Base-by-base conservation (phyloP, 1,139 yeast species). In the Candida buenavistaensis region DNA sequence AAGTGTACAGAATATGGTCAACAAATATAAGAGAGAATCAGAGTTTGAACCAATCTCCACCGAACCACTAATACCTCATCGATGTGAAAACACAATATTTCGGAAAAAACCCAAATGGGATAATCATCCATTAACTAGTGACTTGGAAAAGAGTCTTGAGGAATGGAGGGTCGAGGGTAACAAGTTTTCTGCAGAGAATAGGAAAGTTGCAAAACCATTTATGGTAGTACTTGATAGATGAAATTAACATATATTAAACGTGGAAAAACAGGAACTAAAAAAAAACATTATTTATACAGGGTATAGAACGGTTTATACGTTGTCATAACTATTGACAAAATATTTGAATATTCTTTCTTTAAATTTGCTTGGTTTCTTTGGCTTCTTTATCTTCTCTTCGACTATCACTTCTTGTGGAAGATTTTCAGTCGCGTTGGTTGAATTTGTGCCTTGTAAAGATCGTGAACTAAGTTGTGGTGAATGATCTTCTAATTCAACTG, bases 331-430 rank as follows among this genome's bases (percentile, higher is more conserved):
- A 39, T 59, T 63, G 12, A 68, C 54, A 41, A 68, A 68, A 37
- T 59, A 61, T 43, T 65, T 67, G 45, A 54, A 55, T 28, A 68
- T 47, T 38, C 51, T 63, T 23, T 57, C 54, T 38, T 57, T 67
- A 43, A 68, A 64, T 36, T 55, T 57, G 25, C 46, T 45, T n/a
- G 44, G 30, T 30, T 51, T 52, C 38, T 52, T 55, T n/a, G 11
- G 11, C 26, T 45, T 46, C 29, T 37, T 35, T 11, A 30, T 40
- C 24, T 34, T 34, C 17, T 33, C 30, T 11, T 32, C 31, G 8
- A n/a, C 26, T 7, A n/a, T 20, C 8, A n/a, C 3, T 6, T 23
- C 26, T 20, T 36, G 25, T 15, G 23, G 25, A 16, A 8, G 28
- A 7, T 25, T 24, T 8, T 30, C 38, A 14, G 38, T 37, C 6